Evolutionary conservation across 352 stramenopile genomes (phyloP).

Genomic region (Blastocystis sp.): DNA sequence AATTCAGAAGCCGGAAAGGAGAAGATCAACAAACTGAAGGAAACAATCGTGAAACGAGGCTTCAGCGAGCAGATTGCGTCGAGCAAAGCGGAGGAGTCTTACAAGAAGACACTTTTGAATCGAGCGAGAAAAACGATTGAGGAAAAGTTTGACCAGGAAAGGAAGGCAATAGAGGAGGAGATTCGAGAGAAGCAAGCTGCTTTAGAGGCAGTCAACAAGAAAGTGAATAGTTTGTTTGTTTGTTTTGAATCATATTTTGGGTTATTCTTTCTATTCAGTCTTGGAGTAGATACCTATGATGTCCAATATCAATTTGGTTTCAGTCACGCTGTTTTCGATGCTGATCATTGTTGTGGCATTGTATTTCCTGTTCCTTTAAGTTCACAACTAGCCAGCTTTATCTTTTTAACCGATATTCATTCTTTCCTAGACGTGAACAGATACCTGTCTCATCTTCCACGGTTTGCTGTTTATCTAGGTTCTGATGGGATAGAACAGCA

Average conservation of each 20-base stretch:
- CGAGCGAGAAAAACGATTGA: neutral
- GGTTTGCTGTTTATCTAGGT: neutral
- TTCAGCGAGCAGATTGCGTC: neutral
- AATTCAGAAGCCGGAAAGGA: neutral
- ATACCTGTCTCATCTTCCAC: neutral
- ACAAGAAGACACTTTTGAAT: neutral
- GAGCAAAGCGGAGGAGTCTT: neutral
- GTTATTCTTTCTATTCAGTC: neutral
- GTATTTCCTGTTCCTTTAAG: neutral
- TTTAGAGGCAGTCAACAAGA: neutral
- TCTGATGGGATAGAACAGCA: neutral
- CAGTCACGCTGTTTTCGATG: too few species aligned
- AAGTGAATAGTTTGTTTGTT: neutral
- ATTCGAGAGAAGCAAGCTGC: neutral
- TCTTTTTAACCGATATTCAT: neutral
- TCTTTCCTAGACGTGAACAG: neutral
- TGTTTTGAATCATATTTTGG: neutral
- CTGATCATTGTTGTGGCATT: neutral
- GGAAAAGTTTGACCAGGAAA: neutral
- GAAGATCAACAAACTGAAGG: neutral
- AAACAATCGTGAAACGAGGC: neutral
- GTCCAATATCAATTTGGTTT: too few species aligned
- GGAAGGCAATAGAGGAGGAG: neutral
- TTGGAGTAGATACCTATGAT: neutral
- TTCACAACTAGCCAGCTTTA: neutral